phyloP scores from a whole-genome alignment of 495 filamentous ascomycete genomes.

The Lindgomyces ingoldianus region DNA sequence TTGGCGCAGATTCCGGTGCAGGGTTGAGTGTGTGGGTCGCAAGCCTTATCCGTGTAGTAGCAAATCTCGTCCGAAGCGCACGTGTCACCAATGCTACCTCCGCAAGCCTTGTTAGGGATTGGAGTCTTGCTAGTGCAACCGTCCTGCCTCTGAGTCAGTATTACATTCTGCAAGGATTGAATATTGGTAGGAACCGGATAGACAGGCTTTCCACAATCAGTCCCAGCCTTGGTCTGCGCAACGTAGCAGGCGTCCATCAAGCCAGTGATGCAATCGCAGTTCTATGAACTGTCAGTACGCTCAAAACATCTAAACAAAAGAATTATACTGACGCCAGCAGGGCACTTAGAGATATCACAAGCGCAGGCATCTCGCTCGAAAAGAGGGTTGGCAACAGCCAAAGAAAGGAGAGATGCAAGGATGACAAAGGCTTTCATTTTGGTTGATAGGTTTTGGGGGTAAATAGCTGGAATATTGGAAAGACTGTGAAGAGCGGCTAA shows the following conservation, averaged over 20 bases:
- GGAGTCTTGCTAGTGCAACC: background rate
- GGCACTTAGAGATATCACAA: background rate
- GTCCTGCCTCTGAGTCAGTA: too few species aligned
- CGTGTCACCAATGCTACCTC: background rate
- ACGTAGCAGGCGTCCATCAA: background rate
- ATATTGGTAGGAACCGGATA: too few species aligned
- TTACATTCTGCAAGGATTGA: too few species aligned
- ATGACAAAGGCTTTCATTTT: background rate
- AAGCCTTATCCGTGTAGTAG: conserved; percentile 3
- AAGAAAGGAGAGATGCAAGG: background rate
- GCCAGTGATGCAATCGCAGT: conserved; percentile 1
- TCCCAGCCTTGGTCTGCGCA: background rate
- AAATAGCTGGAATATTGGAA: background rate
- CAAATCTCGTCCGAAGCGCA: conserved; percentile 3
- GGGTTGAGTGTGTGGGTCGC: background rate
- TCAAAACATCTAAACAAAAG: too few species aligned
- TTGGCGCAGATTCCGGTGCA: background rate
- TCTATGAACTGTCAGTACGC: background rate
- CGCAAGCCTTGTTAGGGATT: background rate
- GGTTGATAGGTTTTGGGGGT: background rate
- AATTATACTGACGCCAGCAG: background rate
- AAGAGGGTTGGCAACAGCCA: background rate
- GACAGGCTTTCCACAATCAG: background rate
- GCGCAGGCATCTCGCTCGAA: background rate
- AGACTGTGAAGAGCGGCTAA: background rate